A percentile compares a stretch with the other conserved stretches of the same genome.
Evolutionary conservation across 2,329 filamentous ascomycete species (phyloP).

Genomic region (Colletotrichum eremochloae): DNA sequence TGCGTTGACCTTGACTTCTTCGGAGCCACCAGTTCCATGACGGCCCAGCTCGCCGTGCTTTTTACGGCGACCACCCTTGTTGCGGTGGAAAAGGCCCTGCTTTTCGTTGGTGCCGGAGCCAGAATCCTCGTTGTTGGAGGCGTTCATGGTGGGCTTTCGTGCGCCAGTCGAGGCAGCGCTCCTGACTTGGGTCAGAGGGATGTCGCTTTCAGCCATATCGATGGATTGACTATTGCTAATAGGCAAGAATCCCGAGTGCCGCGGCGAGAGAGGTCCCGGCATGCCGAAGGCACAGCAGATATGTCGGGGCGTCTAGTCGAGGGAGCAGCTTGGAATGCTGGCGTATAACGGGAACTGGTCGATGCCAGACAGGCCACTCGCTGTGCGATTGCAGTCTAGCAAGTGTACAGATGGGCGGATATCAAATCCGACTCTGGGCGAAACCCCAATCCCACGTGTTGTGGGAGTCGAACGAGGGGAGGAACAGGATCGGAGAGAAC

Average conservation of each 20-base stretch:
- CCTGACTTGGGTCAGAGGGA: slow-evolving; percentile 68
- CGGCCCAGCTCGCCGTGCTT: slow-evolving; percentile 60
- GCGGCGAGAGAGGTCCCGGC: slow-evolving; percentile 52
- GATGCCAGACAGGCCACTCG: slow-evolving; percentile 11
- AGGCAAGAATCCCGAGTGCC: slow-evolving; percentile 60
- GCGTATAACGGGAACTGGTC: slow-evolving; percentile 4
- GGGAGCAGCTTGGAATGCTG: slow-evolving; percentile 24
- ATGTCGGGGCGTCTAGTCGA: slow-evolving; percentile 17
- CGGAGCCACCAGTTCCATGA: slow-evolving; percentile 59
- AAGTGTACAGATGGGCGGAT: slow-evolving; percentile 35
- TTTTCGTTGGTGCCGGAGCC: slow-evolving; percentile 60
- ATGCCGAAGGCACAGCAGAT: slow-evolving; percentile 37
- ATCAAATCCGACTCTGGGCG: slow-evolving; percentile 35
- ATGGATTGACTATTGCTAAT: slow-evolving; percentile 49
- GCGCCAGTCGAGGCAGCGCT: slow-evolving; percentile 69
- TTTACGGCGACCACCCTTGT: slow-evolving; percentile 64
- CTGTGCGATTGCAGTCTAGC: slow-evolving; percentile 21
- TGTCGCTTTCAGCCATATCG: slow-evolving; percentile 58
- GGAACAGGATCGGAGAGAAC: slow-evolving; percentile 8
- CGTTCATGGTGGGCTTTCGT: slow-evolving; percentile 59
- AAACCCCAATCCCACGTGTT: slow-evolving; percentile 12
- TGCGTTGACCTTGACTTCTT: slow-evolving; percentile 71
- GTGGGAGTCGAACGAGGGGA: slow-evolving; percentile 13
- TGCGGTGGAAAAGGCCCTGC: slow-evolving; percentile 56
- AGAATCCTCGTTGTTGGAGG: slow-evolving; percentile 52